Evolutionary conservation across 2,329 filamentous ascomycete genomes (phyloP).

Genomic region (Colletotrichum gloeosporioides): DNA sequence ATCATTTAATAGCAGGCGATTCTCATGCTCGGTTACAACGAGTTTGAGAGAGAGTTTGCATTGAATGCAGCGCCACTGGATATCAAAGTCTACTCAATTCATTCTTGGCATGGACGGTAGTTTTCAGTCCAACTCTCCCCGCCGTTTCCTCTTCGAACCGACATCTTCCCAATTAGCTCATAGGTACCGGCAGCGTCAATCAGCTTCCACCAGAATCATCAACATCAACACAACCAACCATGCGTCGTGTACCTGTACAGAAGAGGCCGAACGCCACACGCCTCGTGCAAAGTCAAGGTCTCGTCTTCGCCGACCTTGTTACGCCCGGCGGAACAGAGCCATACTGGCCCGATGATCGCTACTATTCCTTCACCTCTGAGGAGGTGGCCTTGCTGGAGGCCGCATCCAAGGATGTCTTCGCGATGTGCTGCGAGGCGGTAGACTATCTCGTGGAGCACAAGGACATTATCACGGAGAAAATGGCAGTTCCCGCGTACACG

Average conservation of each 20-base stretch:
- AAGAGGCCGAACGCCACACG: background rate
- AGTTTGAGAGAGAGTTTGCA: background rate
- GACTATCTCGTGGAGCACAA: background rate
- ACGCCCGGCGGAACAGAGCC: background rate
- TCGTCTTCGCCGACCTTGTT: background rate
- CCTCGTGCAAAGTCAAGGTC: background rate
- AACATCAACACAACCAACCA: background rate
- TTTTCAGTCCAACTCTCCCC: background rate
- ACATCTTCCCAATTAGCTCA: background rate
- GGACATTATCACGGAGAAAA: background rate
- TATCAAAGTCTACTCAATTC: background rate
- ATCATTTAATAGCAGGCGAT: background rate
- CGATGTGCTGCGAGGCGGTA: background rate
- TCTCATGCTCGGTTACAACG: background rate
- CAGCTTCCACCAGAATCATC: background rate
- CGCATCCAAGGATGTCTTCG: background rate
- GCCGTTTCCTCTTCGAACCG: background rate
- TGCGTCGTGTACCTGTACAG: background rate
- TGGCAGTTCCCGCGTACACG: background rate
- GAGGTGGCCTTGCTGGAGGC: background rate
- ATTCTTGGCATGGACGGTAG: background rate
- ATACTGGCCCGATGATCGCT: conserved; percentile 7
- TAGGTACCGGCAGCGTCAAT: background rate
- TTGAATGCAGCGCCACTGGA: background rate
- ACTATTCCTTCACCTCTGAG: background rate